Base-by-base conservation (phyloP, 345 rosid genomes). In the Moricandia arvensis region DNA sequence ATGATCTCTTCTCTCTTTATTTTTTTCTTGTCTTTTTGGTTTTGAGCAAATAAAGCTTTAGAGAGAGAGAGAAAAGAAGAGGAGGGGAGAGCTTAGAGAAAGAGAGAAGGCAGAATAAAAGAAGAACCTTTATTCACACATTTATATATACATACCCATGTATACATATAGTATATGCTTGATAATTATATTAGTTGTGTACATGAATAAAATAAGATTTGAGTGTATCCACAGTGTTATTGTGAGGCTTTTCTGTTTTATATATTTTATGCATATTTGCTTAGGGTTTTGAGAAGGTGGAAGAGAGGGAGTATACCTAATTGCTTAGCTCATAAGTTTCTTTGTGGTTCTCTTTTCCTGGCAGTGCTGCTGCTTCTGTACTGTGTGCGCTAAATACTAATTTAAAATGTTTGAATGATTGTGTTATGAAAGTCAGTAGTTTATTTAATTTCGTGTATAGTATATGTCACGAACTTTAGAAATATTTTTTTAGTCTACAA, bases 321-420 rank as follows among this genome's bases (percentile, higher is more conserved):
- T 78, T 78, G 74, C 81, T 78, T 78, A 78, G 72, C 78, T 61
- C 74, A 53, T 78, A 78, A 78, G 81, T 68, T 78, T 78, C 77
- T 78, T 59, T 59, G 2, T 33, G 81, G 72, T 78, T 72, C 73
- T 69, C 71, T 72, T 59, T 63, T n/a, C n/a, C n/a, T n/a, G n/a
- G n/a, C n/a, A n/a, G n/a, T n/a, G n/a, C n/a, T n/a, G n/a, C n/a
- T 73, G 59, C 77, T 72, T 38, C 41, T 78, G 64, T 66, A 73
- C 65, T 72, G 33, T 59, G 59, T 66, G 30, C 11, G 27, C 27
- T 53, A 24, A 17, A 53, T 53, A 53, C 58, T 18, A 17, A 53
- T 53, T 53, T 53, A 8, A 53, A 45, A 53, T 18, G 16, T 18
- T 29, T 53, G 27, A 53, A 18, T 18, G 58, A 8, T n/a, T 60